phyloP scores from a whole-genome alignment of 2,329 filamentous ascomycete genomes.

The Fusarium penzigii region DNA sequence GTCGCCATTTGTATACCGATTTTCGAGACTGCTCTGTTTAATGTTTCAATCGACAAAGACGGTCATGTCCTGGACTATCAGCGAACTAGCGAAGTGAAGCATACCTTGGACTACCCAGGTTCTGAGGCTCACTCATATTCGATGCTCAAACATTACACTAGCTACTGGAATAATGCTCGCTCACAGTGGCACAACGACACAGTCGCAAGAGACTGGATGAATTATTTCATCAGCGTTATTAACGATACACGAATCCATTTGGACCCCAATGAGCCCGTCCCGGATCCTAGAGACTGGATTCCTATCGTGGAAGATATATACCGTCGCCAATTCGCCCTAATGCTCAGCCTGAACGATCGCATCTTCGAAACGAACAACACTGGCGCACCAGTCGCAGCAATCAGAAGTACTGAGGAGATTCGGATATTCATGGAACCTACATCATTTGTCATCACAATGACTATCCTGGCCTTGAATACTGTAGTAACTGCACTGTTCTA shows the following conservation, averaged over 20 bases:
- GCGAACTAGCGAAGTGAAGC: constrained; percentile 7
- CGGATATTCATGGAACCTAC: constrained; percentile 50
- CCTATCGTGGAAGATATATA: constrained; percentile 27
- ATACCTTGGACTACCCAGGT: constrained; percentile 15
- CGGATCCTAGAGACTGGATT: constrained; percentile 19
- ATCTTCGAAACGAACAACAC: constrained; percentile 34
- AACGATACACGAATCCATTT: constrained; percentile 35
- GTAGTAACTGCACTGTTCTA: constrained; percentile 48
- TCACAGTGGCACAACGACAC: constrained; percentile 50
- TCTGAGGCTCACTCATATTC: constrained; percentile 12
- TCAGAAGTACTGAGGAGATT: constrained; percentile 28
- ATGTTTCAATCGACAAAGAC: constrained; percentile 29
- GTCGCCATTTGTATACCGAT: constrained; percentile 28
- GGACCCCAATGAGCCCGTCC: constrained; percentile 25
- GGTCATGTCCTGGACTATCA: constrained; percentile 29
- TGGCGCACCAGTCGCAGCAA: constrained; percentile 7
- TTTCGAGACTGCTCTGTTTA: constrained; percentile 36
- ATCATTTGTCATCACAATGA: constrained; percentile 47
- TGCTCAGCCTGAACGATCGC: constrained; percentile 43
- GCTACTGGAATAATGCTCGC: neutral
- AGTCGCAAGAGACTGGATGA: constrained; percentile 45
- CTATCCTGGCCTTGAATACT: constrained; percentile 45
- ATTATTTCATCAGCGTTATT: constrained; percentile 42
- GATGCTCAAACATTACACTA: constrained; percentile 11
- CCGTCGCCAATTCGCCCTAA: constrained; percentile 19